These are phyloP conservation scores for Nigrospora oryzae DNA, from an alignment of 2,329 filamentous ascomycete species.

Conservation along the genomic window DNA sequence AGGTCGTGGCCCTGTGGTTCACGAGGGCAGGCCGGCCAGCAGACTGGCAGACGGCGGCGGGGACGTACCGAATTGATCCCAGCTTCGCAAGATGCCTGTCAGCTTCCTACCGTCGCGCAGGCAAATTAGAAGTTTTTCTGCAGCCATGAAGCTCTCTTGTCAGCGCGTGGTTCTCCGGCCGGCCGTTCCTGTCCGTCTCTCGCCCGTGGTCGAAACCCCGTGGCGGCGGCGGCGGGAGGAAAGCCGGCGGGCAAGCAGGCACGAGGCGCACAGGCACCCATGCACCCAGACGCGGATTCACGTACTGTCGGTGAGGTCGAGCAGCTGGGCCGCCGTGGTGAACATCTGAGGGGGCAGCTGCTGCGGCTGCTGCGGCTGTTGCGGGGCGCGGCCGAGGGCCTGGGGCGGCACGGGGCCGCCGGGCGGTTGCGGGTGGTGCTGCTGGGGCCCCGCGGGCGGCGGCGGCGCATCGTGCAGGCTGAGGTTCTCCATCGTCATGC, in stretches of 20 bases:
- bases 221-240: too few relatives aligned
- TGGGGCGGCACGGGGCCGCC: conserved; percentile 9
- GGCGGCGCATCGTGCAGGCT: conserved; percentile 38
- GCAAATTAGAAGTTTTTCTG: conserved; percentile 91
- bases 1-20: too few relatives aligned
- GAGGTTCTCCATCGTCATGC: conserved; percentile 43
- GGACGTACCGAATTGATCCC: conserved; percentile 92
- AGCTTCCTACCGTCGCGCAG: conserved; percentile 91
- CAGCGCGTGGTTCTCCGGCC: too few relatives aligned
- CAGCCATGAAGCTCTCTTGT: not conserved
- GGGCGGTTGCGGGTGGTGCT: not conserved
- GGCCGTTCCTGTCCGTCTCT: too few relatives aligned
- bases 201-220: too few relatives aligned
- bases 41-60: not conserved
- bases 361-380: conserved; percentile 37
- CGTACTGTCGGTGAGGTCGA: conserved; percentile 94
- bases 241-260: too few relatives aligned
- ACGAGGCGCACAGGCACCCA: not conserved
- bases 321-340: conserved; percentile 88
- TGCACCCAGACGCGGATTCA: not conserved
- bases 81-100: conserved; percentile 84
- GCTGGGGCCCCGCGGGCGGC: conserved; percentile 23
- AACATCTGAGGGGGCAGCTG: conserved; percentile 94
- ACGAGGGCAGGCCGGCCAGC: too few relatives aligned
- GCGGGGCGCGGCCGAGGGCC: conserved; percentile 16